Conservation (phyloP, 495 filamentous ascomycete genomes). For the Hamigera avellanea region DNA sequence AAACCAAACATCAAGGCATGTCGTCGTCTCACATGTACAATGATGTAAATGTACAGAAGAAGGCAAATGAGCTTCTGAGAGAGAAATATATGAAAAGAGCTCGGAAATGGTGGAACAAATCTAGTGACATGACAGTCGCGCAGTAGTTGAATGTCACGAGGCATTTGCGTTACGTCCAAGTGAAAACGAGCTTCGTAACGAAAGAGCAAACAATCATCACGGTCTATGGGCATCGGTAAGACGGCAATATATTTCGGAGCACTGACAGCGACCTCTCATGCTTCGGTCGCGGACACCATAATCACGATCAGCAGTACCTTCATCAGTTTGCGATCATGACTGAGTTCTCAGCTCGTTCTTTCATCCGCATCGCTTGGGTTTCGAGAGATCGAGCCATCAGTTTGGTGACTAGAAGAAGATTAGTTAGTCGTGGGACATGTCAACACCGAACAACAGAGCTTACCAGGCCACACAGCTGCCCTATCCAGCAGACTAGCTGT, state of each 20-base stretch:
- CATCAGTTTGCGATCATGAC: slow-evolving; percentile 32
- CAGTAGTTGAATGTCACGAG: too few species aligned
- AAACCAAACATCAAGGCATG: too few species aligned
- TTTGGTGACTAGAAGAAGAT: slow-evolving; percentile 53
- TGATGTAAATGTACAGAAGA: too few species aligned
- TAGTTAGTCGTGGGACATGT: background rate
- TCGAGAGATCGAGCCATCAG: slow-evolving; percentile 82
- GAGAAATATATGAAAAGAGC: too few species aligned
- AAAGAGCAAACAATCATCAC: too few species aligned
- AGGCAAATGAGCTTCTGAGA: too few species aligned
- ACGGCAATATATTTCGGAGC: slow-evolving; percentile 1
- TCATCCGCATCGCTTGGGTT: slow-evolving; percentile 73
- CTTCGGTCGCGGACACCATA: too few species aligned
- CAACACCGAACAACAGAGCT: slow-evolving; percentile 6
- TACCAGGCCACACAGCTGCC: slow-evolving; percentile 87
- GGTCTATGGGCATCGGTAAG: too few species aligned
- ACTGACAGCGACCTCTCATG: background rate
- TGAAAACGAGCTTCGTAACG: too few species aligned
- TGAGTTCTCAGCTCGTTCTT: slow-evolving; percentile 56
- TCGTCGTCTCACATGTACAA: background rate
- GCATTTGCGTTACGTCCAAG: too few species aligned
- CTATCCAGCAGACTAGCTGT: slow-evolving; percentile 86
- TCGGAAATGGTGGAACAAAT: too few species aligned
- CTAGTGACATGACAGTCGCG: too few species aligned
- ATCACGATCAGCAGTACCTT: slow-evolving; percentile 1